Evolutionary conservation across 1,139 yeast genomes (phyloP).

Genomic region (Citeromyces hawaiiensis): DNA sequence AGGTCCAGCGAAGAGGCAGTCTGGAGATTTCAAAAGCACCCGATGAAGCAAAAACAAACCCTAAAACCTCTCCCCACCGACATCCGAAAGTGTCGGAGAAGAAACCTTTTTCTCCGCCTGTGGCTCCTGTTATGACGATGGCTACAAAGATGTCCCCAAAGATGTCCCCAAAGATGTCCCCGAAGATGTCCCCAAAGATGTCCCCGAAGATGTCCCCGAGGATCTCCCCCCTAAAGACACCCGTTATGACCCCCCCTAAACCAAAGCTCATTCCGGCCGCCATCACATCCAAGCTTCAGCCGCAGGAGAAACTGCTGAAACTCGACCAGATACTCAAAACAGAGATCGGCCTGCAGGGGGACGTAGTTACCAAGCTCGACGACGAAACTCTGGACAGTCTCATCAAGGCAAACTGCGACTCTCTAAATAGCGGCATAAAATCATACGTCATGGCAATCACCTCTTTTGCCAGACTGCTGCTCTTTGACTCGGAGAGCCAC

Average conservation of each 20-base stretch:
- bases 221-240: no score
- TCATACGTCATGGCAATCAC: slow-evolving; percentile 22
- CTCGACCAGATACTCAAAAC: slow-evolving; percentile 24
- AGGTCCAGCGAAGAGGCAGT: slow-evolving; percentile 11
- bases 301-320: slow-evolving; percentile 22
- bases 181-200: no score
- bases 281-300: slow-evolving; percentile 14
- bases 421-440: slow-evolving; percentile 21
- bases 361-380: slow-evolving; percentile 17
- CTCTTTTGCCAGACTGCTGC: slow-evolving; percentile 21
- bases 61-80: slow-evolving; percentile 11
- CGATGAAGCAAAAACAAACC: not conserved
- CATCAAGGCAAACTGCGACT: slow-evolving; percentile 24
- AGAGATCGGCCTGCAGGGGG: slow-evolving; percentile 15
- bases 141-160: slow-evolving; percentile 11
- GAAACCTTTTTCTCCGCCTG: not conserved
- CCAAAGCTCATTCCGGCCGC: slow-evolving; percentile 9
- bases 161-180: no score
- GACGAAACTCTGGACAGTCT: slow-evolving; percentile 23
- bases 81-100: slow-evolving; percentile 11
- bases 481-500: slow-evolving; percentile 15
- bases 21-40: slow-evolving; percentile 12
- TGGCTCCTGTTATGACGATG: slow-evolving; percentile 14
- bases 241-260: no score
- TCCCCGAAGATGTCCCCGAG: no score